Evolutionary conservation across 2,329 filamentous ascomycete species (phyloP), one percentile per base, ranked within the genome.

Genomic region (Thielaviopsis punctulata): DNA sequence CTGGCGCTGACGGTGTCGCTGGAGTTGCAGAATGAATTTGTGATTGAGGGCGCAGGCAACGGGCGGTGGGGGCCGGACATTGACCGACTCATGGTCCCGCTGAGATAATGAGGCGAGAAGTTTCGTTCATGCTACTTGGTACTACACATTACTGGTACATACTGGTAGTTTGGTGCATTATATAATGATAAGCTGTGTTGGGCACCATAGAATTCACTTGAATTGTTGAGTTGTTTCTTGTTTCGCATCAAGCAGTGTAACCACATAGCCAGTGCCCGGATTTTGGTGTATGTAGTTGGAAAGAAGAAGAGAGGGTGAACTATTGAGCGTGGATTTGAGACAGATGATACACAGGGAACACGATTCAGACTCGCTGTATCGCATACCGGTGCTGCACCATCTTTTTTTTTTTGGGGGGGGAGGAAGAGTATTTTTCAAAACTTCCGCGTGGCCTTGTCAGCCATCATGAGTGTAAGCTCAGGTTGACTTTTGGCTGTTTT

Each of bases 71-170:
- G 68, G 0, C 71, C 75, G 1, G 72, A 73, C 67, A 62, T 78
- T 13, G 76, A 80, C 62, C 62, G 69, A 6, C 52, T 79, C 45
- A 66, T 78, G 61, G 72, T 78, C 0, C 75, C 76, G 2, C 59
- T 64, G 49, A 27, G 33, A 27, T 23, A 45, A 23, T 24, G 41
- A 18, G 44, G n/a, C n/a, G 45, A 22, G 19, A 46, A 25, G 21
- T n/a, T n/a, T n/a, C n/a, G n/a, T n/a, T n/a, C n/a, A n/a, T n/a
- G n/a, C n/a, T n/a, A n/a, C 10, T 2, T 15, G n/a, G 4, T 6
- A 7, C n/a, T 41, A 7, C 7, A 18, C 36, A 18, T 6, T 41
- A 19, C 19, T 15, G 6, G n/a, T 19, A n/a, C n/a, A n/a, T n/a
- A n/a, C n/a, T n/a, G n/a, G n/a, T n/a, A n/a, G n/a, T n/a, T n/a